Evolutionary conservation across 1,284 basidiomycete species (phyloP), one percentile per base, ranked within the genome.

Genomic region (Puccinia novopanici): DNA sequence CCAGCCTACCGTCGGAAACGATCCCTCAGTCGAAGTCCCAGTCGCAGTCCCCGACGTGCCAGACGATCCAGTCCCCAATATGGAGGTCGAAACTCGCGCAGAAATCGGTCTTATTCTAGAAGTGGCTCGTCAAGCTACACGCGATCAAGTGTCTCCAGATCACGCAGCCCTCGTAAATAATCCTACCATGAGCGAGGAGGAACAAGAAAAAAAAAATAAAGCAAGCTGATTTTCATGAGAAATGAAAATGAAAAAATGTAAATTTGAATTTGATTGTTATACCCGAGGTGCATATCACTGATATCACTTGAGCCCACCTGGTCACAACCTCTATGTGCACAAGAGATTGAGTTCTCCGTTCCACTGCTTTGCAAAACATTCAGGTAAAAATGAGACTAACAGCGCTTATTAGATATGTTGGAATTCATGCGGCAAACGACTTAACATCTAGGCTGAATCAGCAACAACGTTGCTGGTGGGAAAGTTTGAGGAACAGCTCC

Each of bases 51-150:
- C 30, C 76, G 67, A 34, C 65, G 76, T 10, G 55, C 27, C 40
- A 57, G 76, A 37, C 52, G 76, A 22, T 37, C 76, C 55, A 72
- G 76, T 59, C 65, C 76, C 48, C 65, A 79, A n/a, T 71, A 72
- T 34, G 67, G 67, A 37, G 68, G 67, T 37, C 59, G 75, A 30
- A 30, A 57, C 34, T 42, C 61, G 45, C 67, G 67, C n/a, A 48
- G 42, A 52, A 79, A 79, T 42, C 42, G 76, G 6, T 79, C 76
- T 48, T 79, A 71, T 59, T 79, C 76, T 37, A 70, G 54, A 71
- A 72, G 65, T 79, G 68, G 34, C 40, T 55, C 63, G 27, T 71
- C 67, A 42, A 79, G 76, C 37, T 79, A 79, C 55, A 68, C 76
- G 3, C 52, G 76, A 27, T 79, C 76, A 24, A 79, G 76, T 72